A percentile compares a stretch with the other conserved stretches of the same genome.
These are phyloP conservation scores for Fraxinus sp. DNA, from an alignment of 305 asterid genomes.

Conservation along the genomic window DNA sequence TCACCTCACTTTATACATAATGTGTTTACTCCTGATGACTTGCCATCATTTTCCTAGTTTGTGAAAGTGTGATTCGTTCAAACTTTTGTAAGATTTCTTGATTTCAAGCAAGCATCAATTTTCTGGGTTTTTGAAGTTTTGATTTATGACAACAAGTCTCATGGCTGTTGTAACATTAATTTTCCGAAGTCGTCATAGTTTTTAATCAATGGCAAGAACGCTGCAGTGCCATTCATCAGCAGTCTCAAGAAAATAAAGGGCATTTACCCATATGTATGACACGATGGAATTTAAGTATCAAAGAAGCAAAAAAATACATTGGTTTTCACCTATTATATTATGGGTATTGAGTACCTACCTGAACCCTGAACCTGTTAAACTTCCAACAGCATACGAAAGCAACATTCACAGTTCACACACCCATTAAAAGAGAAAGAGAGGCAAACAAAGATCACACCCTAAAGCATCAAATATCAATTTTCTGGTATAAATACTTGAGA, in stretches of 20 bases:
- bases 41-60: neutral
- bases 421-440: neutral
- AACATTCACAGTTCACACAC: neutral
- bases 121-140: neutral
- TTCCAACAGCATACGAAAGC: constrained; percentile 22
- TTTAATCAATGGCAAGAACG: neutral
- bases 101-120: neutral
- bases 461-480: neutral
- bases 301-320: neutral
- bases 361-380: constrained; percentile 33
- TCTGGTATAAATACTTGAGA: neutral
- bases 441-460: neutral
- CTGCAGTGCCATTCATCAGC: neutral
- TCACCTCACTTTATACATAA: constrained; percentile 1
- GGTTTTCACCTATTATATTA: neutral
- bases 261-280: neutral
- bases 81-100: neutral
- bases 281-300: neutral
- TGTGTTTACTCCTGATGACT: neutral
- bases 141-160: neutral
- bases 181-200: neutral
- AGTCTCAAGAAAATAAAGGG: neutral
- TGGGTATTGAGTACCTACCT: neutral
- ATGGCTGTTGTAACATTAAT: neutral
- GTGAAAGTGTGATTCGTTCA: too few species aligned